Base-by-base conservation (phyloP, 768 basidiomycete species). In the Lactarius deliciosus region DNA sequence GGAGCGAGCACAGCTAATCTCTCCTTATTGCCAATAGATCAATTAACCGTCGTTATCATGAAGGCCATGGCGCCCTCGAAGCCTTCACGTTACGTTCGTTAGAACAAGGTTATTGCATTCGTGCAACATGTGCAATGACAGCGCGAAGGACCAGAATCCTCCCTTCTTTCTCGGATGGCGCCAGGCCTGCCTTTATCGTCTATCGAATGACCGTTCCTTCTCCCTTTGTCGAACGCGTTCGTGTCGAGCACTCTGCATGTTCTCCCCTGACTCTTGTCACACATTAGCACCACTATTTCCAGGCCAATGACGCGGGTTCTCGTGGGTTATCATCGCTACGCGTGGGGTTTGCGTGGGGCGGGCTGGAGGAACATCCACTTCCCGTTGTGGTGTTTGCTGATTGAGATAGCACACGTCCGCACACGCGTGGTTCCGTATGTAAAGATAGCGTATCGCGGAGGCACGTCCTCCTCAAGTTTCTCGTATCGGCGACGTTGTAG, bases 331-430 rank as follows among this genome's bases (percentile, higher is more conserved):
- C 41, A 47, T 64, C 50, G 60, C 36, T 30, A 68, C 66, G 47
- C 66, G 63, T 68, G 66, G 66, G 50, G 34, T 56, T 64, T 59
- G 63, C 66, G 62, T 68, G 66, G 66, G 25, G 57, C 65, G 30
- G 50, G 34, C 10, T 36, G 30, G 13, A 28, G 62, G 30, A 20
- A 41, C 45, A 63, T 22, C 62, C 28, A 60, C 25, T 30, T 56
- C 62, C 41, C 34, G 22, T 56, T 45, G 53, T 56, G 30, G 5
- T 55, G 16, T 60, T 45, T 13, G 34, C 40, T 55, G 57, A 30
- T 32, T 38, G 57, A 22, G 63, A 68, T 68, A 47, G 43, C 57
- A 20, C 57, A 20, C 63, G 34, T 64, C 22, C 50, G 41, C n/a
- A 16, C 45, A 38, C 43, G 56, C 57, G 50, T 34, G 57, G 60